Evolutionary conservation across 768 basidiomycete species (phyloP).

Genomic region (Serendipita indica): DNA sequence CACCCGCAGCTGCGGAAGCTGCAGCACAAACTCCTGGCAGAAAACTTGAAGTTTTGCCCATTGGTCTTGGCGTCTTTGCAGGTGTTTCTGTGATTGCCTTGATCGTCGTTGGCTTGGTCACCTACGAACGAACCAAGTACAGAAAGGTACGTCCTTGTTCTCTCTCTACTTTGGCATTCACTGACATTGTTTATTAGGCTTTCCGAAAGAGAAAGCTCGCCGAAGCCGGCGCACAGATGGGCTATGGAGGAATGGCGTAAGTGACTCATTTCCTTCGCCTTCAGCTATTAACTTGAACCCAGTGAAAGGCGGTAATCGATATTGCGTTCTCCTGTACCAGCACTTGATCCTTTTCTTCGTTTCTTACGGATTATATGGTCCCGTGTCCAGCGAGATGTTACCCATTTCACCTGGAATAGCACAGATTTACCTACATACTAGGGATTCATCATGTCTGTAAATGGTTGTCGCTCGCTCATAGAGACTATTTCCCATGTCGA

Average conservation of each 20-base stretch:
- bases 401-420: too few relatives aligned
- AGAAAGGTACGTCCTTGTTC: conserved; percentile 45
- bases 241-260: conserved; percentile 44
- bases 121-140: conserved; percentile 76
- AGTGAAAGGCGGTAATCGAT: too few relatives aligned
- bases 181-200: conserved; percentile 28
- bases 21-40: conserved; percentile 58
- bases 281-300: too few relatives aligned
- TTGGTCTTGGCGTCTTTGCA: conserved; percentile 71
- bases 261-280: conserved; percentile 16
- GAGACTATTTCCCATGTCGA: too few relatives aligned
- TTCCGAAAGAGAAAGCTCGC: conserved; percentile 64
- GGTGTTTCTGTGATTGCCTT: conserved; percentile 75
- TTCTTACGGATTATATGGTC: neutral
- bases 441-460: too few relatives aligned
- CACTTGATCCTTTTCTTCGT: neutral
- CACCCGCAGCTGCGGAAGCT: conserved; percentile 20
- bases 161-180: conserved; percentile 7
- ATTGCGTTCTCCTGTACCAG: neutral
- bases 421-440: too few relatives aligned
- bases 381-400: too few relatives aligned
- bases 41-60: conserved; percentile 57
- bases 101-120: conserved; percentile 68
- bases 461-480: too few relatives aligned
- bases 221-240: conserved; percentile 42